Conservation (phyloP, 306 rosid genomes). For the Ammopiptanthus mongolicus region DNA sequence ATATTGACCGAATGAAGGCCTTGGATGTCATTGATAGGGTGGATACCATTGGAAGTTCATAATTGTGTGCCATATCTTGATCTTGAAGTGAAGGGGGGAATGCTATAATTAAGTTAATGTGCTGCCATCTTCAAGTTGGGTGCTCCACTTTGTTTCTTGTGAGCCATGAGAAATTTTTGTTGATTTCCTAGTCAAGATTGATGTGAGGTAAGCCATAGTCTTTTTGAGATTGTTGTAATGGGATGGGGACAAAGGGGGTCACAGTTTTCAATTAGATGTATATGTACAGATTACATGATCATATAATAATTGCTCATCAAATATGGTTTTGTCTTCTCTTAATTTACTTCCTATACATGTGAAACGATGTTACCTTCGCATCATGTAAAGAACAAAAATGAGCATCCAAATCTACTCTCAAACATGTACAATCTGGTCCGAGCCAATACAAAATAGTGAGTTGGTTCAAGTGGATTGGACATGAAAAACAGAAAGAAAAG, state of each 20-base stretch:
- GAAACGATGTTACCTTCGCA: background rate
- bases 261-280: conserved; percentile 26
- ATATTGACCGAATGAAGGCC: conserved; percentile 65
- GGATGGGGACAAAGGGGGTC: conserved; percentile 16
- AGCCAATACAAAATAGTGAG: no score
- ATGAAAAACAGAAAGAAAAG: no score
- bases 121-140: conserved; percentile 20
- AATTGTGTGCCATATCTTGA: conserved; percentile 1
- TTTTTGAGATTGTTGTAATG: conserved; percentile 28
- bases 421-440: no score
- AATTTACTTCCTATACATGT: conserved; percentile 12
- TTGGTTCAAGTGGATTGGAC: no score
- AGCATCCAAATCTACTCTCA: background rate
- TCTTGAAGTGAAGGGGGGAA: conserved; percentile 8
- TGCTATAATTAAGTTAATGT: background rate
- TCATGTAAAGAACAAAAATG: background rate
- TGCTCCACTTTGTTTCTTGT: conserved; percentile 25
- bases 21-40: conserved; percentile 82
- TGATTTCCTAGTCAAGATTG: conserved; percentile 24
- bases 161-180: conserved; percentile 21
- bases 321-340: conserved; percentile 13
- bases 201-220: conserved; percentile 16
- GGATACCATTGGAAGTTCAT: conserved; percentile 63
- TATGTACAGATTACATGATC: conserved; percentile 45
- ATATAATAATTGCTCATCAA: conserved; percentile 30